Conservation (phyloP, 2,329 filamentous ascomycete genomes). For the Ophiostoma sp. region DNA sequence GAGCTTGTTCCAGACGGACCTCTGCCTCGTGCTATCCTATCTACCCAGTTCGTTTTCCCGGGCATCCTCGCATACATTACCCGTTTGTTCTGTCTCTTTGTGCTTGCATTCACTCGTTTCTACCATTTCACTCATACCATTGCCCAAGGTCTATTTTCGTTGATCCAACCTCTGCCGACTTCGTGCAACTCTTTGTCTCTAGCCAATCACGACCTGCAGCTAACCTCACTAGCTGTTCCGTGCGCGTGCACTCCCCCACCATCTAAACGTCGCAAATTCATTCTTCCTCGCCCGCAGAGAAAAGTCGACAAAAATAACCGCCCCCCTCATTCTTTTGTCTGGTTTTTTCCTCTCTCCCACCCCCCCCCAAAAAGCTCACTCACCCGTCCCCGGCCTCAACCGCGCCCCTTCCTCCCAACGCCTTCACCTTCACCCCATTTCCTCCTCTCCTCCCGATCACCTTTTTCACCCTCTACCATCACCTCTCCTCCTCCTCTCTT, state of each 20-base stretch:
- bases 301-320: conserved; percentile 10
- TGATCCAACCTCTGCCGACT: not conserved
- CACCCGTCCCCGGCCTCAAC: not conserved
- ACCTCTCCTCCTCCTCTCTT: conserved; percentile 23
- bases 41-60: not conserved
- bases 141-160: not conserved
- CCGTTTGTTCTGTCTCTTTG: not conserved
- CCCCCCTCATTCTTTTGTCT: conserved; percentile 10
- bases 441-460: conserved; percentile 21
- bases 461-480: conserved; percentile 25
- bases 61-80: not conserved
- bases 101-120: not conserved
- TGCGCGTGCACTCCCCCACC: conserved; percentile 13
- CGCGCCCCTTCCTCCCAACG: conserved; percentile 20
- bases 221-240: conserved; percentile 16
- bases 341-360: conserved; percentile 11
- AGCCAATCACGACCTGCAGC: conserved; percentile 13
- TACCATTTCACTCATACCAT: not conserved
- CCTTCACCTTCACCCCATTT: conserved; percentile 25
- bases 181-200: not conserved
- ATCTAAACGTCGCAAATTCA: conserved; percentile 16
- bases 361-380: conserved; percentile 8
- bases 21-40: not conserved
- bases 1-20: not conserved
- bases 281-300: conserved; percentile 15